Evolutionary conservation across 345 rosid species (phyloP), one percentile per base, ranked within the genome.

Genomic region (Luvunga scandens): DNA sequence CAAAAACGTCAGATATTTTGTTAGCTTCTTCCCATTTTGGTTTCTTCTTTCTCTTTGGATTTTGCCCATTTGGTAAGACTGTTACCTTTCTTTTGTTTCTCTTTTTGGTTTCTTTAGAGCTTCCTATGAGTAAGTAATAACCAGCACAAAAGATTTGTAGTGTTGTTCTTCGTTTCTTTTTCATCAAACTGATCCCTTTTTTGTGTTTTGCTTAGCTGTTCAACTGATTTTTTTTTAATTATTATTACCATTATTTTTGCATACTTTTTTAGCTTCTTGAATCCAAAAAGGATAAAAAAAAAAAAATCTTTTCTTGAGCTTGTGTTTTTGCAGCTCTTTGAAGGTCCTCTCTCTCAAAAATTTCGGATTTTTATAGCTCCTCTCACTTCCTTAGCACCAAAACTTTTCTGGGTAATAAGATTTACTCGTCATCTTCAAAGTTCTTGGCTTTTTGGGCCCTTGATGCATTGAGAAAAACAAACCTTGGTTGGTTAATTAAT

Each of bases 331-430:
- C 50, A 13, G 14, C 18, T 12, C 50, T 72, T 31, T 72, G 2
- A 6, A n/a, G 33, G 22, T 73, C 36, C 1, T 61, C 13, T 24
- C 19, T 16, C 42, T 56, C 2, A 0, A 9, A 22, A 72, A 33
- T 22, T n/a, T 72, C 31, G 12, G 31, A 72, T 22, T 34, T 72
- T 57, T 21, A 4, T 36, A 1, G 36, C 30, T 27, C 36, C 73
- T 25, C 27, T 73, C 25, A 13, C 5, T 60, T 57, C 30, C 36
- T 33, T 19, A 6, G 6, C 56, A 24, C 9, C 22, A 66, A 21
- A 42, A 42, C 4, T 69, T 24, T 24, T 69, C 60, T 50, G 83
- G 81, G 83, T 75, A 56, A 53, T 19, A 71, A 53, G 66, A 57
- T 72, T 72, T 34, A 36, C 45, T 33, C 13, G 22, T 56, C 53